Evolutionary conservation across 805 yeast species (phyloP), one percentile per base, ranked within the genome.

Genomic region (Metschnikowia lachancei): DNA sequence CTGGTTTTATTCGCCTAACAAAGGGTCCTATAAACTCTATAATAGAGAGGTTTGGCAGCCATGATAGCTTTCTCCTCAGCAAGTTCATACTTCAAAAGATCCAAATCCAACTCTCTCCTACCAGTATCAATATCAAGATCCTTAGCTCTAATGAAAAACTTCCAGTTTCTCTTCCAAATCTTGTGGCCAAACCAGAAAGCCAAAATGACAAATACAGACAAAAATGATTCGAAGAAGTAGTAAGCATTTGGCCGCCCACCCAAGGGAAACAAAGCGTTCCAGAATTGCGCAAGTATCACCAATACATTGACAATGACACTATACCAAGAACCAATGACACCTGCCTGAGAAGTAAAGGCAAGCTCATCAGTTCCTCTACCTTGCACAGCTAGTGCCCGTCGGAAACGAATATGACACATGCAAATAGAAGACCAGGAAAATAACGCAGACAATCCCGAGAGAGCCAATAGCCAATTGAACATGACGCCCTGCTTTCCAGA

Each of bases 201-300:
- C 28, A 86, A 46, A 30, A 83, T 71, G 39, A 86, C 77, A 16
- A 87, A 87, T 46, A 75, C 74, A 10, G 88, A 80, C 55, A 87
- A 69, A 64, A 82, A 86, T 20, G 79, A 69, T 60, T 76, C 69
- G 72, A 87, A 87, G 74, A 87, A 87, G 36, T 20, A 43, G 10
- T 39, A 18, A 30, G 54, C 58, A 28, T 50, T 35, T n/a, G 58
- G 56, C 11, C 26, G 12, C 13, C 43, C 56, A 17, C 76, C 80
- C 42, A 83, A 63, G 40, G 88, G 86, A 58, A 72, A 81, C 39
- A 81, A 61, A 6, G 86, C 83, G 38, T 82, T 76, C 83, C 85
- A 82, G 61, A 82, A 80, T 59, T 81, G 85, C 2, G 82, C 85
- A 41, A 75, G 63, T 20, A 81, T 56, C 26, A 81, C 73, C 45